phyloP scores from a whole-genome alignment of 192 early-diverging fungal species.

The Entomortierella beljakovae region DNA sequence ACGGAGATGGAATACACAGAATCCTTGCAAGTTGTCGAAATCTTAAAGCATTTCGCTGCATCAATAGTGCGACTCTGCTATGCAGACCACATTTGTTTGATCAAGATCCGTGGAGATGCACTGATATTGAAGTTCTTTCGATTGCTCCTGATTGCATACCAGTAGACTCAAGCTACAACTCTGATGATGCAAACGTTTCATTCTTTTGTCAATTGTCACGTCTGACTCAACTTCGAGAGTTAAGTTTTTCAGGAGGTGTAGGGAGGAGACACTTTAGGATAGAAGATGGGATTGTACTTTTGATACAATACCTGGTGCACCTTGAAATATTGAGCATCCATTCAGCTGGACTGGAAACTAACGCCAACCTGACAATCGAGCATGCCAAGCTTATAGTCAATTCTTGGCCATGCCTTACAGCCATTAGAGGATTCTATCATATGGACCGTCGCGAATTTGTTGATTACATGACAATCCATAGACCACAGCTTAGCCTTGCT shows the following conservation, averaged over 20 bases:
- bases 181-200: not conserved
- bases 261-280: not conserved
- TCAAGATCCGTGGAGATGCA: not conserved
- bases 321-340: not conserved
- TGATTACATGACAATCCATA: not conserved
- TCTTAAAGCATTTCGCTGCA: not conserved
- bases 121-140: not conserved
- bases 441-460: conserved; percentile 1
- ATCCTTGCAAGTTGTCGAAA: not conserved
- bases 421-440: not conserved
- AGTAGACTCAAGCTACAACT: not conserved
- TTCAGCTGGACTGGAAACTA: not conserved
- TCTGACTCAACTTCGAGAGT: not conserved
- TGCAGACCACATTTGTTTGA: not conserved
- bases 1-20: no score
- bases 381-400: not conserved
- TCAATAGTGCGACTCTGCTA: not conserved
- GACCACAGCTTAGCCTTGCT: not conserved
- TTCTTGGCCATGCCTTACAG: not conserved
- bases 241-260: not conserved
- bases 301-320: not conserved
- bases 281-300: not conserved
- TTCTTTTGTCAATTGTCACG: not conserved
- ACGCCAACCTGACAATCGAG: not conserved
- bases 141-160: not conserved